These are phyloP conservation scores for Oryza punctata DNA, from an alignment of 176 grass and related monocot genomes.

Conservation along the genomic window DNA sequence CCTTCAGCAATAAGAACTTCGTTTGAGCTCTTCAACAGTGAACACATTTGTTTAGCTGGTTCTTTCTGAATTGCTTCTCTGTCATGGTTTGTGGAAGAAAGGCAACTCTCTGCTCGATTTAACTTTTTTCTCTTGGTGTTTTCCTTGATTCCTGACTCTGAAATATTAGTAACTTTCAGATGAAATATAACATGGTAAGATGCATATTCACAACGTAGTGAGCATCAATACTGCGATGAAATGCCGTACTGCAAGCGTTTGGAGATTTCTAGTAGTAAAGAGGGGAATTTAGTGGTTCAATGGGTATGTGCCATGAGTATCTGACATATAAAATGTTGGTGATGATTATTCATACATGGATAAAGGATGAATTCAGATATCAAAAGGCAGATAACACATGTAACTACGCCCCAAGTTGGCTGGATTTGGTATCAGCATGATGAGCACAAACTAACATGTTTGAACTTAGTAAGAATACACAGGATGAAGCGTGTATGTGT, in stretches of 20 bases:
- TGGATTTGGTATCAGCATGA: neutral
- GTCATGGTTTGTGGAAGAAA: slow-evolving; percentile 32
- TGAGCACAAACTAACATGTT: neutral
- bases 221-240: neutral
- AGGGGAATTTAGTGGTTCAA: neutral
- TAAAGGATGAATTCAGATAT: neutral
- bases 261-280: neutral
- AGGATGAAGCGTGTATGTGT: neutral
- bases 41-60: neutral
- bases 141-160: slow-evolving; percentile 21
- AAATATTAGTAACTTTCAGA: slow-evolving; percentile 9
- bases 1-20: slow-evolving; percentile 10
- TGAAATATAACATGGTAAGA: neutral
- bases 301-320: neutral
- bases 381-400: neutral
- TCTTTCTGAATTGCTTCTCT: slow-evolving; percentile 20
- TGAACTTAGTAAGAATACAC: neutral
- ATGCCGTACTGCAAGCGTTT: neutral
- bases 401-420: neutral
- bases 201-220: neutral
- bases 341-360: neutral
- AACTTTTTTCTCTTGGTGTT: slow-evolving; percentile 1
- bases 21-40: neutral
- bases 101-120: slow-evolving; percentile 13
- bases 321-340: neutral